Base-by-base conservation (phyloP, 495 filamentous ascomycete genomes). In the Hypoxylon lienhwacheense region DNA sequence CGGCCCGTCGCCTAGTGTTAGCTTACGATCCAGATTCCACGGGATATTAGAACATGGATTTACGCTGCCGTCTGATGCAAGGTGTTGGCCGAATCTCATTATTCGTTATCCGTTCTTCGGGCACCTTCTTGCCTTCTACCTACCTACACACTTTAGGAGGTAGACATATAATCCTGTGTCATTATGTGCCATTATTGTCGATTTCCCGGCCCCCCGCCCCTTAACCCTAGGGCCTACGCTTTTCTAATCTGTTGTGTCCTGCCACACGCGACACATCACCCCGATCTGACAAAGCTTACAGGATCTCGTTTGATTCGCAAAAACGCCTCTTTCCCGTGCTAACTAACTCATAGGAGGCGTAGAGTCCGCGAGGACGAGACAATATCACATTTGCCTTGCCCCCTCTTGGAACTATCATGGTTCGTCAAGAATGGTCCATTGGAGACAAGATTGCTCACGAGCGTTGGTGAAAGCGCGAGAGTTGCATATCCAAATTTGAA, bases 261-360 rank as follows among this genome's bases (percentile, higher is more conserved):
- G n/a, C n/a, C n/a, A n/a, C n/a, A n/a, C n/a, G 28, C 31, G 43
- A 42, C 47, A 46, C 57, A 44, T 51, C 41, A 39, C 33, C 35
- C 42, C 24, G 21, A 48, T 52, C 58, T 61, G 58, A 61, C 58
- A 61, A 55, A 55, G 58, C 58, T 61, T 61, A 55, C 52, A 44
- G 25, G 17, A 29, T 26, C 7, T 42, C 33, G 8, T 50, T n/a
- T 42, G 45, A 51, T 17, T 55, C 34, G 36, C 22, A 22, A 36
- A 29, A 44, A 47, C 17, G 35, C 45, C 34, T 47, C 31, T 24
- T 25, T 61, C 36, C 34, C 19, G 10, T 21, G 21, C 17, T 15
- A 4, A 15, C 3, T 26, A 14, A 19, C 34, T 34, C 46, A 22
- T 51, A 17, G 34, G 43, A 41, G 24, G 37, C n/a, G 31, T 29